Conservation (phyloP, 2,329 filamentous ascomycete species). For the Alternaria gansuensis region DNA sequence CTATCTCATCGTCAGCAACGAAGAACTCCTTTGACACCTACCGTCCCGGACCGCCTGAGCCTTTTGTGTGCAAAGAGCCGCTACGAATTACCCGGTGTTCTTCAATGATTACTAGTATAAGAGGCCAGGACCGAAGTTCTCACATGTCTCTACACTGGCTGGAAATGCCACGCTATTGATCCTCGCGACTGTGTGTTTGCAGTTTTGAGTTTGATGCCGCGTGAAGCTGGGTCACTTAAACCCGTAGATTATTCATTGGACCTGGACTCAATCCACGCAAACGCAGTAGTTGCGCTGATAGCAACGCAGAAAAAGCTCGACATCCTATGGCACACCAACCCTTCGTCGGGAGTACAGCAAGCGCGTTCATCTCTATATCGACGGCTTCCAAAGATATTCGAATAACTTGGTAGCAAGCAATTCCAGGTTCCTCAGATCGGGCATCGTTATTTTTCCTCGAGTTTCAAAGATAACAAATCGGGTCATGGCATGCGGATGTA, state of each 20-base stretch:
- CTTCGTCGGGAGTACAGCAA: no score
- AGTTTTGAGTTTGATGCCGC: slow-evolving; percentile 20
- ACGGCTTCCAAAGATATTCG: no score
- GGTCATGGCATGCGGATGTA: no score
- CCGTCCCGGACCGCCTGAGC: neutral
- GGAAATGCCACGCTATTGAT: slow-evolving; percentile 4
- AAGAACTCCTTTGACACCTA: neutral
- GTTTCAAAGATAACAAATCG: no score
- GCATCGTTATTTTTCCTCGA: no score
- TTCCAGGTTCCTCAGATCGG: no score
- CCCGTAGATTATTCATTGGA: slow-evolving; percentile 17
- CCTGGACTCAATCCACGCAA: neutral
- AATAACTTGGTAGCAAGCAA: no score
- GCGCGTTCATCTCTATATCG: no score
- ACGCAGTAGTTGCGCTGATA: neutral
- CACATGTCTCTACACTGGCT: neutral
- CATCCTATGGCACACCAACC: neutral
- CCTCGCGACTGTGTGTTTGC: slow-evolving; percentile 22
- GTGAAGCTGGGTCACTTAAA: slow-evolving; percentile 4
- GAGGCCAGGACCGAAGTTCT: neutral
- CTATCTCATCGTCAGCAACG: slow-evolving; percentile 13
- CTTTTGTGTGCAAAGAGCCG: neutral
- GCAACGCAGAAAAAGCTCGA: neutral
- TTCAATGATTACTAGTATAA: neutral
- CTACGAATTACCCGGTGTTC: no score